These are phyloP conservation scores for Globisporangium ultimum DNA, from an alignment of 352 stramenopile genomes.

Conservation along the genomic window DNA sequence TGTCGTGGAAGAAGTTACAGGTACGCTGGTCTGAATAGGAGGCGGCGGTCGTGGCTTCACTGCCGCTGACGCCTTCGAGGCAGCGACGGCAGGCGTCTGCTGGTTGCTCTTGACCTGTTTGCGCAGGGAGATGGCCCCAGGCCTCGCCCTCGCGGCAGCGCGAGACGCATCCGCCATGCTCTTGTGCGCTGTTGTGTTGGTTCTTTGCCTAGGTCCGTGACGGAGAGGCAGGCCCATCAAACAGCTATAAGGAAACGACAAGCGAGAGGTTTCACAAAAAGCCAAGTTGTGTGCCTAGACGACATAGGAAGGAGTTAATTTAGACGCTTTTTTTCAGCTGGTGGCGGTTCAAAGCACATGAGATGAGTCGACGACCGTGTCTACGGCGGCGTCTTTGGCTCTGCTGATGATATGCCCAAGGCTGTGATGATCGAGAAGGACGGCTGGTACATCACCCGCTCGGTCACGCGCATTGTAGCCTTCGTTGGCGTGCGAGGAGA, in stretches of 20 bases:
- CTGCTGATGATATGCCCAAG: neutral
- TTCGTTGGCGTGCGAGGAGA: neutral
- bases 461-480: conserved; percentile 1
- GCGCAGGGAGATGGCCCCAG: neutral
- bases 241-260: neutral
- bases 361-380: neutral
- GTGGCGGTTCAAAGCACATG: conserved; percentile 14
- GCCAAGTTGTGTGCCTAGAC: too few species aligned
- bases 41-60: neutral
- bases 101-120: neutral
- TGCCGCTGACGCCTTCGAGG: neutral
- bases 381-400: neutral
- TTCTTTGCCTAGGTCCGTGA: neutral
- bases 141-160: conserved; percentile 8
- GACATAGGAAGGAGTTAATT: too few species aligned
- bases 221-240: neutral
- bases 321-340: too few species aligned
- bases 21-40: neutral
- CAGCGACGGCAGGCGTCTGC: neutral
- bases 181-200: neutral
- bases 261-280: neutral
- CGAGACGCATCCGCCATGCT: conserved; percentile 31
- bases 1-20: neutral
- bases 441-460: conserved; percentile 16
- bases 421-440: conserved; percentile 13